Conservation (phyloP, 371 early-diverging fungal genomes). For the Quaeritorhiza haematococci region DNA sequence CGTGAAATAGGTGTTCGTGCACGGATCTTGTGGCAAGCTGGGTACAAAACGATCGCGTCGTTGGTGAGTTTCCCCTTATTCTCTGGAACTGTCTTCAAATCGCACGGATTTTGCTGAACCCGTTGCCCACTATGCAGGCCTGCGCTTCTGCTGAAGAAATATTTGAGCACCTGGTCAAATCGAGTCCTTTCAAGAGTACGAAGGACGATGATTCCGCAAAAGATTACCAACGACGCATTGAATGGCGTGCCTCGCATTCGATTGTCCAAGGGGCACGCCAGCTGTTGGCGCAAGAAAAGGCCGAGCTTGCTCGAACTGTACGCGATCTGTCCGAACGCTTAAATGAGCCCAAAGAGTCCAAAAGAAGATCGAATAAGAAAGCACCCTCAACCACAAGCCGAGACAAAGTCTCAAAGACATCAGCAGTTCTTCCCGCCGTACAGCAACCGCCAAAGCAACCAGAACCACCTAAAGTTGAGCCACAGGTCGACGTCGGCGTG, state of each 20-base stretch:
- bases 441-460: no score
- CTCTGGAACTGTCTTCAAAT: neutral
- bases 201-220: neutral
- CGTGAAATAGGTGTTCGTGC: neutral
- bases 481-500: no score
- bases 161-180: constrained; percentile 6
- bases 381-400: neutral
- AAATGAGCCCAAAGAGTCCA: neutral
- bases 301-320: constrained; percentile 2
- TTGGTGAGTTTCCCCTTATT: neutral
- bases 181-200: neutral
- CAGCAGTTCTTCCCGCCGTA: no score
- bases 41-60: constrained; percentile 15
- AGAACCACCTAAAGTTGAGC: no score
- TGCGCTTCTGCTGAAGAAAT: constrained; percentile 10
- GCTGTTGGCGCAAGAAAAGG: constrained; percentile 5
- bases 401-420: no score
- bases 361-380: neutral
- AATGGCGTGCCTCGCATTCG: constrained; percentile 11
- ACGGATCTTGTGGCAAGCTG: constrained; percentile 9
- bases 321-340: neutral
- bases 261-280: constrained; percentile 11
- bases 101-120: neutral
- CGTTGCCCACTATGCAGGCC: neutral
- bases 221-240: constrained; percentile 1